Base-by-base conservation (phyloP, 441 rosid species). In the Gossypium davidsonii region DNA sequence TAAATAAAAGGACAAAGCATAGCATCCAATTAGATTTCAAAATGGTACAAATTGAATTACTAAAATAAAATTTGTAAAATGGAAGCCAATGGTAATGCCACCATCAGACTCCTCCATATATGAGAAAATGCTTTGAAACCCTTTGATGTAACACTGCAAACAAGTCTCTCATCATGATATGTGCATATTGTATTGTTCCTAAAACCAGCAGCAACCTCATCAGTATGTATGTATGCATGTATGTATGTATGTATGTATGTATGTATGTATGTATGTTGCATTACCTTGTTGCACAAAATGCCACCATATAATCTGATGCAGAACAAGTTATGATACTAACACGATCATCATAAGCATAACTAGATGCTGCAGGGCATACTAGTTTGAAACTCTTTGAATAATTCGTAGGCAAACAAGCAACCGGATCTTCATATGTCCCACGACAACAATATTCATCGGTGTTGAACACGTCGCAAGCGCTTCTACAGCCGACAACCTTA, bases 201-300 rank as follows among this genome's bases (percentile, higher is more conserved):
- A 73, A 15, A 77, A 55, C 70, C 56, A 74, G 18, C 18, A 60
- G 1, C 48, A 55, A 14, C 9, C 0, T 6, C 26, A 8, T 64
- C 69, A 23, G 56, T 46, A 37, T 4, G 7, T 49, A n/a, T 4
- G 17, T 0, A 49, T n/a, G 7, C 5, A 49, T n/a, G 6, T 0
- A 49, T n/a, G 17, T 1, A 49, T 49, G 6, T 14, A 14, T 14
- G 15, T 48, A 48, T 10, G 4, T 12, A 1, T n/a, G 15, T 14
- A 15, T 61, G 48, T 21, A 3, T 4, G 39, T 62, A 34, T 10
- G 23, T 15, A 66, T 60, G 25, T 67, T 23, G 37, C 37, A 12
- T 58, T 25, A 86, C 94, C 91, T 85, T 25, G 85, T 67, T 31
- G 91, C 79, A 59, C 94, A 89, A 75, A 89, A 89, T 67, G 84